Base-by-base conservation (phyloP, 768 basidiomycete genomes). In the Leccinum longicurvipes region DNA sequence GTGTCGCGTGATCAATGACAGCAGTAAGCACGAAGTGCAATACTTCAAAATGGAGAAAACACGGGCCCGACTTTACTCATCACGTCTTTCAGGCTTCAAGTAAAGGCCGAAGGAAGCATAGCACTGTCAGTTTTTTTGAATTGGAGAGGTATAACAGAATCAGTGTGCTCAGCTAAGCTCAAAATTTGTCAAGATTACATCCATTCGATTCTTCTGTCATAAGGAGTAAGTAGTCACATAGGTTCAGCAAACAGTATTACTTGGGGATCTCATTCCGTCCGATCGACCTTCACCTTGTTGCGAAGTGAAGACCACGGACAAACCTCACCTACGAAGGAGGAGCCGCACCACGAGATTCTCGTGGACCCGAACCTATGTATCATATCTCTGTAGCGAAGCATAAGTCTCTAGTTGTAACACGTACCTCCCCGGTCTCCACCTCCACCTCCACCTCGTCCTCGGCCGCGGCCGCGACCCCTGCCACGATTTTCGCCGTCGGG, bases 401-500 rank as follows among this genome's bases (percentile, higher is more conserved):
- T 19, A 34, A 19, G 25, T 17, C 8, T 15, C 2, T 4, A 3
- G 11, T 11, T 21, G 27, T 21, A 14, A 61, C 49, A 72, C 73
- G 52, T 62, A 68, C 76, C 77, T 66, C 72, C 71, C 23, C 76
- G 69, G 23, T 78, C 76, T 32, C 77, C 71, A 25, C 75, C 72
- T 32, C 77, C 71, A 25, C 75, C 72, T 39, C 76, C 64, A 1
- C 63, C 61, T 45, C 77, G 72, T 21, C 77, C 77, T 28, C 80
- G 76, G 12, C 80, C 78, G 45, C 81, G 72, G 8, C 74, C 75
- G 50, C 79, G 65, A 24, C 76, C 71, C 44, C 76, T 74, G 25
- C 76, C 65, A 0, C 75, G 77, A 58, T 68, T 71, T 57, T 76
- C 72, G 21, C 66, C 60, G 23, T 78, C 78, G 10, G 73, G 75